Evolutionary conservation across 2,329 filamentous ascomycete species (phyloP).

Genomic region (Thelonectria discophora): DNA sequence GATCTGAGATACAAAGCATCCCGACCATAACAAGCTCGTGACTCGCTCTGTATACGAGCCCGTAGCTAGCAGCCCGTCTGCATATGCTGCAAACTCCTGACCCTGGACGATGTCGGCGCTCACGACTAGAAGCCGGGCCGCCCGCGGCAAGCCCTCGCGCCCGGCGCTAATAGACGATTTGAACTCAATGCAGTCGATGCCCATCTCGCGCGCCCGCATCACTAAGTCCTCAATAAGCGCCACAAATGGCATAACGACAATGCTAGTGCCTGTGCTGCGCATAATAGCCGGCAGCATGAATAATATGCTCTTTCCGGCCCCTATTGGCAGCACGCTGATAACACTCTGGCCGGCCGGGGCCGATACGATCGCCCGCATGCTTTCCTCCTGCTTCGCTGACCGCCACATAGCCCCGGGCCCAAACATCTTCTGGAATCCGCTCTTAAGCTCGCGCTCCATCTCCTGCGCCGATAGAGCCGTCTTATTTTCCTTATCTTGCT

Average conservation of each 20-base stretch:
- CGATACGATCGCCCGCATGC: neutral
- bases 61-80: neutral
- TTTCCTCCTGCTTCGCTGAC: neutral
- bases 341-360: neutral
- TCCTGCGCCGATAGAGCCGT: too few species aligned
- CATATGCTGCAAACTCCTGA: neutral
- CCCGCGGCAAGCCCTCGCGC: too few species aligned
- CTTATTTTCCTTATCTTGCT: too few species aligned
- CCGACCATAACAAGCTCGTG: too few species aligned
- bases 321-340: constrained; percentile 7
- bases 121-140: neutral
- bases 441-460: neutral
- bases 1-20: too few species aligned
- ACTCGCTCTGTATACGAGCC: neutral
- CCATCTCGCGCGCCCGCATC: neutral
- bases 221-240: constrained; percentile 12
- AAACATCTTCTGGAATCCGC: neutral
- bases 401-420: neutral
- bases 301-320: constrained; percentile 17
- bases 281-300: constrained; percentile 11
- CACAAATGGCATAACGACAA: constrained; percentile 9
- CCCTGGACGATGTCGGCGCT: too few species aligned
- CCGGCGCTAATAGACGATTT: neutral
- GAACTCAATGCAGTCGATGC: constrained; percentile 5
- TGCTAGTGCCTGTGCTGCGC: constrained; percentile 4